Conservation (phyloP, 306 rosid genomes). For the Lathyrus oleraceus region DNA sequence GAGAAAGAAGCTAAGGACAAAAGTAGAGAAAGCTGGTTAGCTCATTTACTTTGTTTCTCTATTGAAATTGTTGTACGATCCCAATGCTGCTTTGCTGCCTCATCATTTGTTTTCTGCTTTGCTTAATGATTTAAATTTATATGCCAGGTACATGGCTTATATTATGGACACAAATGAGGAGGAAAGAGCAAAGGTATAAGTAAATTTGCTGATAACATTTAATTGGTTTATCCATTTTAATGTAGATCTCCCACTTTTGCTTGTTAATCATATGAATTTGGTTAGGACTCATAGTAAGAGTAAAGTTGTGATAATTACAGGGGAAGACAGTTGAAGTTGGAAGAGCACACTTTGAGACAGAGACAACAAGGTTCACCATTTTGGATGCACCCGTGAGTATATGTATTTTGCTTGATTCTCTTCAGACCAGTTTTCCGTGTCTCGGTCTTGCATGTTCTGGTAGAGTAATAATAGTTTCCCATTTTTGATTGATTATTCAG, state of each 20-base stretch:
- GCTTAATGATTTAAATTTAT: slow-evolving; percentile 24
- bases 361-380: slow-evolving; percentile 81
- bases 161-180: slow-evolving; percentile 99
- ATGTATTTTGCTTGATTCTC: slow-evolving; percentile 25
- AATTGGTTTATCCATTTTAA: not conserved
- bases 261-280: slow-evolving; percentile 3
- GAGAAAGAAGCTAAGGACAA: slow-evolving; percentile 99
- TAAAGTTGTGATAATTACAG: slow-evolving; percentile 47
- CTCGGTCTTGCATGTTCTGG: slow-evolving; percentile 5
- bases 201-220: slow-evolving; percentile 6
- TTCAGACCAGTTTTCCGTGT: slow-evolving; percentile 1
- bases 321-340: slow-evolving; percentile 99
- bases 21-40: slow-evolving; percentile 99
- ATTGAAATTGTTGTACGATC: slow-evolving; percentile 11
- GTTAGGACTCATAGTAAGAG: slow-evolving; percentile 23
- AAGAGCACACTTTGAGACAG: slow-evolving; percentile 96
- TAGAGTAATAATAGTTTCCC: not conserved
- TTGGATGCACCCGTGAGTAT: slow-evolving; percentile 97
- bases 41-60: slow-evolving; percentile 28
- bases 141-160: slow-evolving; percentile 94
- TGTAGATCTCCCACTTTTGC: slow-evolving; percentile 18
- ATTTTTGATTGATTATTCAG: slow-evolving; percentile 3
- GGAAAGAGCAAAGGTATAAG: slow-evolving; percentile 84
- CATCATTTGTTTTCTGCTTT: not conserved
- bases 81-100: slow-evolving; percentile 5